Percentiles rank a stretch among this genome's conserved stretches.
phyloP scores from a whole-genome alignment of 306 rosid species.

The Crotalaria pallida region DNA sequence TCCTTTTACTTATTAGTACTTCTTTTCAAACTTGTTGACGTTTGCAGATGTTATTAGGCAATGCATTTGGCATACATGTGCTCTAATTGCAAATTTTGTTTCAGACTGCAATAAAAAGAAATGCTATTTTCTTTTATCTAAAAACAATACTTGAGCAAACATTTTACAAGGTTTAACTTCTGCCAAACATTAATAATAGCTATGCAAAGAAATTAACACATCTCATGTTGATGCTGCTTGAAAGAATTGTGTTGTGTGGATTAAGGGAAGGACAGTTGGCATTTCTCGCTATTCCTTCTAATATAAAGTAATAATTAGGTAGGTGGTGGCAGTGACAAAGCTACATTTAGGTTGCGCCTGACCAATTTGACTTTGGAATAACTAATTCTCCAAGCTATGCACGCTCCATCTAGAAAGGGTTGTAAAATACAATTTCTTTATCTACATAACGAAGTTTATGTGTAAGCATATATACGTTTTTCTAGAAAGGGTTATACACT shows the following conservation, averaged over 20 bases:
- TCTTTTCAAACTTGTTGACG: no score
- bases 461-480: background rate
- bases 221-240: background rate
- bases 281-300: background rate
- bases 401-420: background rate
- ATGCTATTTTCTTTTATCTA: background rate
- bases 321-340: slow-evolving; percentile 14
- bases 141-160: background rate
- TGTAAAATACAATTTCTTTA: background rate
- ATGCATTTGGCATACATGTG: background rate
- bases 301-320: background rate
- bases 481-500: background rate
- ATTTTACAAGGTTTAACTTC: background rate
- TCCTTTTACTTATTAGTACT: background rate
- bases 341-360: background rate
- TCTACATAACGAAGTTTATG: background rate
- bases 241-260: background rate
- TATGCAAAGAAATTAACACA: background rate
- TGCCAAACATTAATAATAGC: background rate
- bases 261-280: background rate
- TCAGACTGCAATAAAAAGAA: no score
- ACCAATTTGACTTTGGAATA: slow-evolving; percentile 18
- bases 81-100: background rate
- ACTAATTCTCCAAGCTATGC: background rate
- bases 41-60: no score